Evolutionary conservation across 2,329 filamentous ascomycete species (phyloP), one percentile per base, ranked within the genome.

Genomic region (Capronia coronata): DNA sequence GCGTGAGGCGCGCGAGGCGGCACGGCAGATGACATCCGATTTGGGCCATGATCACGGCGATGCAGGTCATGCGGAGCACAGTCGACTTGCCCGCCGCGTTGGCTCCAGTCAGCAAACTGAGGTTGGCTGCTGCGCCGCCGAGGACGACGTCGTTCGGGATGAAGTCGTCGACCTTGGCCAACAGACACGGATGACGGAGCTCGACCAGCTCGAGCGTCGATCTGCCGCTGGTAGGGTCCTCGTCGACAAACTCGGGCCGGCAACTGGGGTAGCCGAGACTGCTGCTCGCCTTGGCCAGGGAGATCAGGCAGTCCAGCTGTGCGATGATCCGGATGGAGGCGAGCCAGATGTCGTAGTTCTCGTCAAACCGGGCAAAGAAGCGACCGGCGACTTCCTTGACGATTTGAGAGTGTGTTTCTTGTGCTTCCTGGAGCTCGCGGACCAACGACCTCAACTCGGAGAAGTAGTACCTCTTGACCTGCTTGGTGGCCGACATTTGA

Each of bases 81-180:
- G 93, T 98, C 1, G 93, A 97, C 71, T 98, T 98, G 64, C 93
- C 93, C 42, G 93, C 93, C 7, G 93, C 93, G 63, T 98, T 98
- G 52, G 93, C 93, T 65, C 93, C 93, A 1, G 93, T 98, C 32
- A 98, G 78, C 23, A 98, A 75, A 60, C 87, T 89, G 61, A 98
- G 91, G 62, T 91, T 96, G 46, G 88, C 75, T 6, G 77, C 74
- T 8, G 83, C 74, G 4, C 93, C 93, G 52, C 93, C 93, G 2
- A 98, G 80, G 51, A 81, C 80, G 57, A 98, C 81, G 64, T 96
- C 86, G 62, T 98, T 98, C 2, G 93, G 93, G 54, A 98, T 98
- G 63, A 98, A 98, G 67, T 96, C 90, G 46, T 84, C 83, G 1
- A 94, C 87, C 2, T 84, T 86, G 54, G 86, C 87, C 54, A 90